phyloP scores from a whole-genome alignment of 805 yeast genomes.

The Candida sonorensis region DNA sequence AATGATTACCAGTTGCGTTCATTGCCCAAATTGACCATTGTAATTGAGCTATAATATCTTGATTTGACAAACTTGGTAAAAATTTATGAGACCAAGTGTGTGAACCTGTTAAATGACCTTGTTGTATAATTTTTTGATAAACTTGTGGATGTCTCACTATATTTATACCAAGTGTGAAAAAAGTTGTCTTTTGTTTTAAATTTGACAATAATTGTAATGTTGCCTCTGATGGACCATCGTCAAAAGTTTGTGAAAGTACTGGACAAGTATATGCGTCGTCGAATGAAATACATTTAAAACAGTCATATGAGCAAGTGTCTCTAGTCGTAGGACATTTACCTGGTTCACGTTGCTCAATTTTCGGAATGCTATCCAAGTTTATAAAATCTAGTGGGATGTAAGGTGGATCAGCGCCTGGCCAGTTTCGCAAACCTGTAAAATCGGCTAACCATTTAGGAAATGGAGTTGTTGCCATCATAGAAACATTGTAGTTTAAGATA shows the following conservation, averaged over 20 bases:
- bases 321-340: slow-evolving; percentile 54
- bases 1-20: slow-evolving; percentile 84
- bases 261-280: slow-evolving; percentile 79
- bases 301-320: slow-evolving; percentile 75
- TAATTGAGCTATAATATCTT: slow-evolving; percentile 78
- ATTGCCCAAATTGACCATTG: slow-evolving; percentile 98
- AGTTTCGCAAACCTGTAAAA: slow-evolving; percentile 62
- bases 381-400: slow-evolving; percentile 75
- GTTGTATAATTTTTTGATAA: slow-evolving; percentile 44
- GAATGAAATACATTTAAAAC: slow-evolving; percentile 65
- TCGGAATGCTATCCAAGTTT: slow-evolving; percentile 47
- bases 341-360: slow-evolving; percentile 39
- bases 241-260: slow-evolving; percentile 78
- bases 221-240: slow-evolving; percentile 84
- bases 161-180: slow-evolving; percentile 80
- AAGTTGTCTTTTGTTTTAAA: slow-evolving; percentile 57
- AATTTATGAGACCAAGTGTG: slow-evolving; percentile 94
- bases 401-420: slow-evolving; percentile 91
- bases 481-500: slow-evolving; percentile 15
- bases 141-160: slow-evolving; percentile 72
- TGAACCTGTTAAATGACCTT: slow-evolving; percentile 76
- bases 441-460: slow-evolving; percentile 77
- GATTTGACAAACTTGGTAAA: slow-evolving; percentile 71
- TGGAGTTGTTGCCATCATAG: slow-evolving; percentile 20
- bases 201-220: slow-evolving; percentile 54